phyloP scores from a whole-genome alignment of 2,329 filamentous ascomycete species.

The Fusarium sp. region DNA sequence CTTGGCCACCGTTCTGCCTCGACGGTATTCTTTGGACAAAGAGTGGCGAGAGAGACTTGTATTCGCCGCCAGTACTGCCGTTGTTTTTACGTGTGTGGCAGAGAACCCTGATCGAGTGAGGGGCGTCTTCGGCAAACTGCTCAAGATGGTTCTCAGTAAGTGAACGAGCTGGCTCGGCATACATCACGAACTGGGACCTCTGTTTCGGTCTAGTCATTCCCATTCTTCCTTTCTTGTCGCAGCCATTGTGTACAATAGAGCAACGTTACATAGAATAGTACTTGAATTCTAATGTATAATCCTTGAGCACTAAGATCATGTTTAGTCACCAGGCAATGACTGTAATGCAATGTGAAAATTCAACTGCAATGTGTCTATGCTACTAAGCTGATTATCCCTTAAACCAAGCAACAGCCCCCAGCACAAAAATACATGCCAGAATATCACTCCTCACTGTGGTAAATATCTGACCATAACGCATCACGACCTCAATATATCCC shows the following conservation, averaged over 20 bases:
- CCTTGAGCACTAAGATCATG: neutral
- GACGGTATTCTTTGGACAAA: slow-evolving; percentile 69
- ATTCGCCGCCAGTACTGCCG: slow-evolving; percentile 74
- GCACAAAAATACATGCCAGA: slow-evolving; percentile 79
- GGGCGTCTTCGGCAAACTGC: slow-evolving; percentile 72
- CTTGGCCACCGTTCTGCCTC: slow-evolving; percentile 76
- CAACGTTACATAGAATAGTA: neutral
- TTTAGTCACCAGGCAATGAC: neutral
- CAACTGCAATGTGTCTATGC: slow-evolving; percentile 9
- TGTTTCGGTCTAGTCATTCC: neutral
- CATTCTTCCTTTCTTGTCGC: neutral
- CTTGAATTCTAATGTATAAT: slow-evolving; percentile 23
- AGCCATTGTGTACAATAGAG: neutral
- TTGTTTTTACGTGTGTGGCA: slow-evolving; percentile 73
- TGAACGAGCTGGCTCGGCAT: slow-evolving; percentile 28
- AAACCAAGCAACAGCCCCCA: slow-evolving; percentile 66
- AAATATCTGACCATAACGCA: slow-evolving; percentile 76
- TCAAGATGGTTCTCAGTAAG: slow-evolving; percentile 59
- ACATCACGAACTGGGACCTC: neutral
- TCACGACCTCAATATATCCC: slow-evolving; percentile 67
- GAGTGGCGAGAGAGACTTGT: slow-evolving; percentile 73
- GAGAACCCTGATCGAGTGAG: slow-evolving; percentile 72
- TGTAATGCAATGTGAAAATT: neutral
- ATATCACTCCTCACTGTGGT: slow-evolving; percentile 77
- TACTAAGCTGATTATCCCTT: slow-evolving; percentile 33